Evolutionary conservation across 805 yeast genomes (phyloP).

Genomic region (Candida montana): DNA sequence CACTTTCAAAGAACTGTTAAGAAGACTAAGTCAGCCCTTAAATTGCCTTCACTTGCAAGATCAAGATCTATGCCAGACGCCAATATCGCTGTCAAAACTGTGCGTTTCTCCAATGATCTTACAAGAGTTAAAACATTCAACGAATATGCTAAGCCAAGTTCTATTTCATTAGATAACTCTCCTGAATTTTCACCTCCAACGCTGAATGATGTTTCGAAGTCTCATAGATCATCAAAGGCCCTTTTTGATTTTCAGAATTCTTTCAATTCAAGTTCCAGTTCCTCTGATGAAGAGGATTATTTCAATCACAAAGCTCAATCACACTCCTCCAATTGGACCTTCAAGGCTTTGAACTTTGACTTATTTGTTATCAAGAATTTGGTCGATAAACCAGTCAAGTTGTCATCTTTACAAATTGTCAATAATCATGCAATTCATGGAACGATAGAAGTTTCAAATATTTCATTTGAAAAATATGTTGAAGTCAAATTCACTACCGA

Average conservation of each 20-base stretch:
- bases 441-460: constrained; percentile 33
- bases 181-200: constrained; percentile 29
- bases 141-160: constrained; percentile 52
- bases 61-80: constrained; percentile 44
- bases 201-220: constrained; percentile 2
- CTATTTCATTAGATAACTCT: constrained; percentile 56
- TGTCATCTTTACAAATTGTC: constrained; percentile 32
- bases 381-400: constrained; percentile 26
- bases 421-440: constrained; percentile 39
- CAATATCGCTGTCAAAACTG: constrained; percentile 38
- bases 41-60: constrained; percentile 36
- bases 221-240: constrained; percentile 16
- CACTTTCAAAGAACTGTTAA: no score
- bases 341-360: constrained; percentile 18
- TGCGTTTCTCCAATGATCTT: constrained; percentile 56
- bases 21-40: constrained; percentile 38
- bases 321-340: constrained; percentile 17
- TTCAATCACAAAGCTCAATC: constrained; percentile 13
- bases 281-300: constrained; percentile 19
- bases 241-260: constrained; percentile 19
- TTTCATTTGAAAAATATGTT: constrained; percentile 35
- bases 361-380: constrained; percentile 19
- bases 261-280: constrained; percentile 8
- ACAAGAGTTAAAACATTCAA: constrained; percentile 62
- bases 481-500: constrained; percentile 45